phyloP scores from a whole-genome alignment of 2,329 filamentous ascomycete species.

The Chrysosporium queenslandicum region DNA sequence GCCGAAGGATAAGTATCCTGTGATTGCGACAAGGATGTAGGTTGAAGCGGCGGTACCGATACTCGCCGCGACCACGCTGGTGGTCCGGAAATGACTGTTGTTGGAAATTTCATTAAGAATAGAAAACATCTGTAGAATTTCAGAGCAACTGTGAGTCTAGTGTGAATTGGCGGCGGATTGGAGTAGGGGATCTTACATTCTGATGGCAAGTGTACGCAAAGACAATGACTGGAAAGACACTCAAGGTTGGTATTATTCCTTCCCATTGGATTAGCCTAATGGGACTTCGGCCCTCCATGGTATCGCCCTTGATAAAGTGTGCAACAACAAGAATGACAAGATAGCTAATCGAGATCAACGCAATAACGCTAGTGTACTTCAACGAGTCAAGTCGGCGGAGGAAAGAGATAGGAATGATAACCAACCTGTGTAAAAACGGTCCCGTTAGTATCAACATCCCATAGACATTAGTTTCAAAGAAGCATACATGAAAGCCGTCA shows the following conservation, averaged over 20 bases:
- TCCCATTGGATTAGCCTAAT: slow-evolving; percentile 70
- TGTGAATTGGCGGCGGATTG: not conserved
- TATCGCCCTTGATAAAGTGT: slow-evolving; percentile 73
- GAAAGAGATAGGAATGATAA: slow-evolving; percentile 91
- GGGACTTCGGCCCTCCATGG: slow-evolving; percentile 59
- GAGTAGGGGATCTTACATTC: slow-evolving; percentile 53
- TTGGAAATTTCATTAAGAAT: slow-evolving; percentile 91
- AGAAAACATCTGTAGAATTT: slow-evolving; percentile 72
- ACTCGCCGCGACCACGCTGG: slow-evolving; percentile 67
- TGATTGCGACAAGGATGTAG: slow-evolving; percentile 86
- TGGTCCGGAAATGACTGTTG: slow-evolving; percentile 67
- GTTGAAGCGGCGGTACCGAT: slow-evolving; percentile 80
- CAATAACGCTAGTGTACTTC: slow-evolving; percentile 92
- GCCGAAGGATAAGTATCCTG: slow-evolving; percentile 91
- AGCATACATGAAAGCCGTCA: slow-evolving; percentile 83
- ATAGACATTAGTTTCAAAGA: slow-evolving; percentile 1
- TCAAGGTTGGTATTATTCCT: slow-evolving; percentile 66
- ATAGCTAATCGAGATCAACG: slow-evolving; percentile 86
- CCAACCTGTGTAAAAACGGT: slow-evolving; percentile 48
- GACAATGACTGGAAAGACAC: slow-evolving; percentile 85
- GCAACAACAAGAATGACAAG: slow-evolving; percentile 87
- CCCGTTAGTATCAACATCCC: not conserved
- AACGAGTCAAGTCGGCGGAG: slow-evolving; percentile 83
- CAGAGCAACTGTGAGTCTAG: not conserved
- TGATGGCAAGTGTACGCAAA: slow-evolving; percentile 99